Evolutionary conservation across 2,329 filamentous ascomycete species (phyloP), one percentile per base, ranked within the genome.

Genomic region (Hymenoscyphus albidus): DNA sequence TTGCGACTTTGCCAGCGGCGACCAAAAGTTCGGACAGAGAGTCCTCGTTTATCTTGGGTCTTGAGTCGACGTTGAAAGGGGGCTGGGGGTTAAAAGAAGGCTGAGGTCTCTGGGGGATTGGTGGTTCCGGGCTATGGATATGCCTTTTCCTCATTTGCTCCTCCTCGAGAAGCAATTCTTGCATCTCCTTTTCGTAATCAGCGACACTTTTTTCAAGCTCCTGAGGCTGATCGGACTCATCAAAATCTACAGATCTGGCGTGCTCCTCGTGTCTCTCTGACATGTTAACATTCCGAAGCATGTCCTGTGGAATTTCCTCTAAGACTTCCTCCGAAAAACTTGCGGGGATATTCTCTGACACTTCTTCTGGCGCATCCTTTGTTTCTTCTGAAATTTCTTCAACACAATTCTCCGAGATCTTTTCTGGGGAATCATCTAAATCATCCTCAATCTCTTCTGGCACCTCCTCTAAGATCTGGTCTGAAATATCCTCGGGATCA

Each of bases 101-200:
- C 40, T 38, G 16, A 27, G 55, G 38, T 16, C 59, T 16, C 39
- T 18, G 18, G 35, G 7, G 35, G 39, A 55, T 27, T 44, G 54
- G 58, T 1, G 63, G 48, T 70, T 71, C 73, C n/a, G 35, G 35
- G 35, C 35, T 35, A 7, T 78, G 72, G 3, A 81, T 82, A 66
- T 86, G 86, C 22, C 83, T 83, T 66, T 87, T 84, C 5, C 82
- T 78, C 39, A 83, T 74, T 1, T 83, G 79, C 60, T 82, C 82
- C 66, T 84, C 81, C 1, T 85, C 82, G 2, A 56, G 10, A 31
- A 62, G 35, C n/a, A 66, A 54, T 5, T 68, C 68, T 56, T 64
- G 64, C 48, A 67, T 54, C 16, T 87, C 87, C 0, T 87, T 86
- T 42, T 86, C 86, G 73, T 66, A 62, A 22, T 62, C 59, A n/a